A percentile compares a stretch with the other conserved stretches of the same genome.
Evolutionary conservation across 2,329 filamentous ascomycete genomes (phyloP).

Genomic region (Claviceps sp.): DNA sequence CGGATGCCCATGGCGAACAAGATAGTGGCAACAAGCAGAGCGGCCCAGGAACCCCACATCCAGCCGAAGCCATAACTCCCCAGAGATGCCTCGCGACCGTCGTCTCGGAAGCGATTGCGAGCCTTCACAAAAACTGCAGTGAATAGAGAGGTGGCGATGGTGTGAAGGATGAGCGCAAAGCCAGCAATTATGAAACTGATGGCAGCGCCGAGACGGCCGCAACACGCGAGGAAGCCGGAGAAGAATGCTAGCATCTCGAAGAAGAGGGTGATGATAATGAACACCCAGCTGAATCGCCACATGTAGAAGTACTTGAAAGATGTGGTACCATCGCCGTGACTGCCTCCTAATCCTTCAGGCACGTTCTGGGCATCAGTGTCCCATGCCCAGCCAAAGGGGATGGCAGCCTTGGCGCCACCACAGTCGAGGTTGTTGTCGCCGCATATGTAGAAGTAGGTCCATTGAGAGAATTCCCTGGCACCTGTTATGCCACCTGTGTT

Average conservation of each 20-base stretch:
- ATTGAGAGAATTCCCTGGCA: constrained; percentile 56
- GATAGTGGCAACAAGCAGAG: constrained; percentile 50
- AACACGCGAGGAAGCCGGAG: constrained; percentile 54
- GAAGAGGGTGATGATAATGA: constrained; percentile 74
- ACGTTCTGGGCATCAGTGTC: constrained; percentile 29
- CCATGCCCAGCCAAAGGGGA: constrained; percentile 63
- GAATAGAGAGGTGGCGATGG: constrained; percentile 56
- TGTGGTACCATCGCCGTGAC: constrained; percentile 40
- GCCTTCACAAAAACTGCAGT: constrained; percentile 60
- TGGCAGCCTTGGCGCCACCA: constrained; percentile 43
- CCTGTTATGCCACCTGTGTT: constrained; percentile 60
- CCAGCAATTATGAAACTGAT: constrained; percentile 45
- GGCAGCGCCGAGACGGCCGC: constrained; percentile 55
- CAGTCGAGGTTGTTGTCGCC: constrained; percentile 52
- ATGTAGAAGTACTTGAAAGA: constrained; percentile 59
- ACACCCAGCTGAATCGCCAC: constrained; percentile 87
- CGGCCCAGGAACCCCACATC: constrained; percentile 58
- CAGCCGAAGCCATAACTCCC: constrained; percentile 63
- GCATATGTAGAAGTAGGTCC: constrained; percentile 86
- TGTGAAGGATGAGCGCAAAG: constrained; percentile 55
- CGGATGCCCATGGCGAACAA: constrained; percentile 54
- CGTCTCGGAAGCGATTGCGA: constrained; percentile 48
- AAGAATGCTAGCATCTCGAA: constrained; percentile 59
- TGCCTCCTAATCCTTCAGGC: constrained; percentile 33
- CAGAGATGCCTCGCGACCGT: constrained; percentile 42